These are phyloP conservation scores for Ceratobasidium sp. DNA, from an alignment of 1,284 basidiomycete species.

Conservation along the genomic window DNA sequence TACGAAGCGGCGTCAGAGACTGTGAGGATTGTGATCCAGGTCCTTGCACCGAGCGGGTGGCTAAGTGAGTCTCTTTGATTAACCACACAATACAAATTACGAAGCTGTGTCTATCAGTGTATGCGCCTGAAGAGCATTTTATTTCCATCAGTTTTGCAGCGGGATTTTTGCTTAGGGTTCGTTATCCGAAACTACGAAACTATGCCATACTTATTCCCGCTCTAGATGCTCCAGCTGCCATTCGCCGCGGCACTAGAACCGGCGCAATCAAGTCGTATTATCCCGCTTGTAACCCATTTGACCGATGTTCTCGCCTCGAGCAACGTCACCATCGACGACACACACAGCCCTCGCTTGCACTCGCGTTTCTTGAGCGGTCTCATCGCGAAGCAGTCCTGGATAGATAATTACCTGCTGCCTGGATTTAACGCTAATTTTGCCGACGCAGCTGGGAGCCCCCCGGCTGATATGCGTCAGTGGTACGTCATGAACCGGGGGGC, in stretches of 20 bases:
- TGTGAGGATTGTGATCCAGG: conserved; percentile 70
- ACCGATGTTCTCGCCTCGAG: conserved; percentile 74
- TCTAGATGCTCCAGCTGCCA: conserved; percentile 76
- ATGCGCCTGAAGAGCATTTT: conserved; percentile 86
- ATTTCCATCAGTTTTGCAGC: conserved; percentile 86
- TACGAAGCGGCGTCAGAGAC: conserved; percentile 75
- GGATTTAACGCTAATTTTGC: conserved; percentile 59
- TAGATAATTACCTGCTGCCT: conserved; percentile 79
- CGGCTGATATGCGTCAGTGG: conserved; percentile 10
- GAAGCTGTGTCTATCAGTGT: conserved; percentile 52
- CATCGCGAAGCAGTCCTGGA: conserved; percentile 68
- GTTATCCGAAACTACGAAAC: conserved; percentile 5
- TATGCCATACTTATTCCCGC: conserved; percentile 16
- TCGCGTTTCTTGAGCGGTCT: conserved; percentile 79
- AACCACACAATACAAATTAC: neutral
- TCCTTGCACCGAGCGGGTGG: conserved; percentile 75
- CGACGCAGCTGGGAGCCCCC: conserved; percentile 1
- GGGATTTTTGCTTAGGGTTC: conserved; percentile 76
- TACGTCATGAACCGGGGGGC: neutral
- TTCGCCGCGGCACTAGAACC: conserved; percentile 69
- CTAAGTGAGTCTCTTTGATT: conserved; percentile 61
- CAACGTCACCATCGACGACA: conserved; percentile 80
- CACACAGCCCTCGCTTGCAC: conserved; percentile 81
- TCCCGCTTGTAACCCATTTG: conserved; percentile 75
- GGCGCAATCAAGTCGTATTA: conserved; percentile 73